phyloP scores from a whole-genome alignment of 495 filamentous ascomycete genomes.

The Tuber melanosporum region DNA sequence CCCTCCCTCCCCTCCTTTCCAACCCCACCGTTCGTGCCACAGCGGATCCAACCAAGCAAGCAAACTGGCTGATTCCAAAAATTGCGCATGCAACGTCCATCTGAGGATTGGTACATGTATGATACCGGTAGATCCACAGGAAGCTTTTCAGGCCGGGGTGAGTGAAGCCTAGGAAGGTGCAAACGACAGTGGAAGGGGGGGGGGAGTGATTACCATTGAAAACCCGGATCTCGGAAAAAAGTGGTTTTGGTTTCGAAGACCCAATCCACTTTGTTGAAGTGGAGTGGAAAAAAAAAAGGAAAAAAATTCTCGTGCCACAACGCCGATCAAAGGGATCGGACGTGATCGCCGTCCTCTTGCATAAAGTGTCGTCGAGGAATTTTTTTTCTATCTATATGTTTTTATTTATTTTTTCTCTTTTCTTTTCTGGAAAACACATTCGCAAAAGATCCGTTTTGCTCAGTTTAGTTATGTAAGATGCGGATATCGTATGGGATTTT shows the following conservation, averaged over 20 bases:
- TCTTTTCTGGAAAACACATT: neutral
- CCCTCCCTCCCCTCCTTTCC: neutral
- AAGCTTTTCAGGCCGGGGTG: neutral
- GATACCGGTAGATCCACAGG: neutral
- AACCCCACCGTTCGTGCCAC: neutral
- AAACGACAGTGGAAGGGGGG: neutral
- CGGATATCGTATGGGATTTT: neutral
- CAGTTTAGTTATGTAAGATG: neutral
- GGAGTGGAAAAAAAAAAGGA: neutral
- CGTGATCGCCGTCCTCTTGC: neutral
- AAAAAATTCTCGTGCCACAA: neutral
- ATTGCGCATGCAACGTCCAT: neutral
- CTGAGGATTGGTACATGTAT: neutral
- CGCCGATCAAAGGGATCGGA: neutral
- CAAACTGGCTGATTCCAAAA: neutral
- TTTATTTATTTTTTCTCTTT: neutral
- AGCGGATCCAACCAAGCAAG: neutral
- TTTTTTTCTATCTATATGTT: neutral
- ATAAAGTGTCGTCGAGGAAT: neutral
- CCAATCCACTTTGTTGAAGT: neutral
- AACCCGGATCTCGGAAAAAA: slow-evolving; percentile 9
- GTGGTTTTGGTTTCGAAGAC: slow-evolving; percentile 12
- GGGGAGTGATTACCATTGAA: slow-evolving; percentile 6
- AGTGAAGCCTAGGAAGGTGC: neutral
- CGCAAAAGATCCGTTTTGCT: neutral